Conservation (phyloP, 2,329 filamentous ascomycete genomes). For the Colletotrichum godetiae region DNA sequence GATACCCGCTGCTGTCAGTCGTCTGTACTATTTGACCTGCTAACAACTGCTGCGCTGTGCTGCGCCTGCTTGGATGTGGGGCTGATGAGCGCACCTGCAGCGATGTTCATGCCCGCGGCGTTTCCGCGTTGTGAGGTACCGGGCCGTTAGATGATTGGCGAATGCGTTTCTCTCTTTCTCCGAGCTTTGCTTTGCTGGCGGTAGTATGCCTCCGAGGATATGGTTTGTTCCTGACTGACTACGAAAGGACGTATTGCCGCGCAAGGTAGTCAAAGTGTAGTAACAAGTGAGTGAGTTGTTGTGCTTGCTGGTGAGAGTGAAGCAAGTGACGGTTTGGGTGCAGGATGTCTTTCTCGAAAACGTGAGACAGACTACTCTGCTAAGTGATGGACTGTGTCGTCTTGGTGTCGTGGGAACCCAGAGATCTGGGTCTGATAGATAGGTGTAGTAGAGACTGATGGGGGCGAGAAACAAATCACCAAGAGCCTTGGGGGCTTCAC, state of each 20-base stretch:
- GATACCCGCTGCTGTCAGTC: conserved; percentile 17
- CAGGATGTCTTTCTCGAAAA: conserved; percentile 12
- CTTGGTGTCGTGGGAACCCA: conserved; percentile 3
- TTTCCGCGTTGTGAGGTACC: conserved; percentile 23
- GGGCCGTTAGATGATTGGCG: conserved; percentile 1
- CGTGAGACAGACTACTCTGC: not conserved
- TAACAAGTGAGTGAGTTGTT: not conserved
- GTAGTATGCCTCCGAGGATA: not conserved
- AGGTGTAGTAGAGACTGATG: conserved; percentile 28
- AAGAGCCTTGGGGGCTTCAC: conserved; percentile 34
- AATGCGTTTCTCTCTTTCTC: not conserved
- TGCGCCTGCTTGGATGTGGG: conserved; percentile 35
- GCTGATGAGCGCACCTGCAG: conserved; percentile 33
- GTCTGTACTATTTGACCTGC: conserved; percentile 13
- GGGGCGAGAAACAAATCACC: conserved; percentile 30
- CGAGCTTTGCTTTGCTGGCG: not conserved
- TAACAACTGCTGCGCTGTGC: conserved; percentile 23
- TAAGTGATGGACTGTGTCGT: conserved; percentile 5
- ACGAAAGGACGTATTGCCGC: not conserved
- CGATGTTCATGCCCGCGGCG: conserved; percentile 34
- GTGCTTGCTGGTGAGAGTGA: not conserved
- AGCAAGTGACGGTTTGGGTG: not conserved
- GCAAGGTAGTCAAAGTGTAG: not conserved
- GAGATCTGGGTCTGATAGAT: conserved; percentile 17
- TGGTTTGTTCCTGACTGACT: not conserved